Evolutionary conservation across 2,329 filamentous ascomycete genomes (phyloP), one percentile per base, ranked within the genome.

Genomic region (Truncatella angustata): DNA sequence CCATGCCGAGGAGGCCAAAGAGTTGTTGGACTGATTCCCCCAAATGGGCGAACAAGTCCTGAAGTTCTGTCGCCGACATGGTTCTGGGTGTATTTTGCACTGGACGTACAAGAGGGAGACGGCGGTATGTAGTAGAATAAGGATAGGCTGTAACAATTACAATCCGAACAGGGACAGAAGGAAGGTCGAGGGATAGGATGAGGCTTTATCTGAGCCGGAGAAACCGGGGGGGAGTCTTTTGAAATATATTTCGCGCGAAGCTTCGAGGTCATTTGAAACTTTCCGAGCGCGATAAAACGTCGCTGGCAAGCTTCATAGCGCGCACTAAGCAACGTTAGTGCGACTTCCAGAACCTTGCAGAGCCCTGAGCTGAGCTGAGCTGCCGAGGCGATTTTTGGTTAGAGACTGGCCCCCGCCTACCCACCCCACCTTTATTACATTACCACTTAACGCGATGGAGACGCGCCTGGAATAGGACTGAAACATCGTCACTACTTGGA

Each of bases 51-150:
- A 67, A 35, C 36, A 68, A 57, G n/a, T 60, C 65, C 32, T 58
- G 28, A 30, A 68, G 59, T 60, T 68, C 66, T n/a, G n/a, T n/a
- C n/a, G n/a, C n/a, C 32, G 63, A 58, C 66, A 68, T 68, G 46
- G 28, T 54, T 56, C 20, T 32, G 36, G 43, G 43, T 1, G n/a
- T 24, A 12, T 43, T 49, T 32, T 36, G 20, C 43, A 20, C 11
- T 48, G 23, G 14, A 45, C 43, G 5, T 28, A 16, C 4, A 40
- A 24, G 20, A n/a, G 39, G 32, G 20, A 39, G 12, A 26, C 40
- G 16, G 42, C 5, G 37, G 21, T n/a, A 24, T 16, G 10, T 23
- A 23, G 4, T 44, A 23, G 24, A n/a, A n/a, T n/a, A n/a, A n/a
- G n/a, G n/a, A n/a, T n/a, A n/a, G n/a, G n/a, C n/a, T n/a, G n/a